Base-by-base conservation (phyloP, 495 filamentous ascomycete species). In the Penicillium argentinense region DNA sequence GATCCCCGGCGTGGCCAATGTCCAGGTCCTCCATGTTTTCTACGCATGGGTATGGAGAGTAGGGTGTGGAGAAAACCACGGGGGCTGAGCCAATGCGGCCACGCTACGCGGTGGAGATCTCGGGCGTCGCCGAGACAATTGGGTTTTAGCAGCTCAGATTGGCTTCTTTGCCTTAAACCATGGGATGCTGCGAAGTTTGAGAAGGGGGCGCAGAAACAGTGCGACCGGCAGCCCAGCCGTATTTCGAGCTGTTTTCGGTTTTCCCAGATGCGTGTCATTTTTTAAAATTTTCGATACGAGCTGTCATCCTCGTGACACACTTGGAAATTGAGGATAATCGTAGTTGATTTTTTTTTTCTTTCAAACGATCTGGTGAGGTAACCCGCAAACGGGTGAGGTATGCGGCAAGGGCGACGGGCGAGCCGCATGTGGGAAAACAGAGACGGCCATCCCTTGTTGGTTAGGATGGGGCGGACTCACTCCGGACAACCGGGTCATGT, bases 361-460 rank as follows among this genome's bases (percentile, higher is more conserved):
- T 17, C 16, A 2, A 23, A 4, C 11, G 19, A 12, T n/a, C 3
- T 24, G 0, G 13, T 39, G 36, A 24, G 18, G 36, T 18, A 26
- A 39, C 21, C 37, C 37, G 37, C 37, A 39, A 39, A 39, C 37
- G 37, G 37, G 37, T 18, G 19, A 39, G 14, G 37, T 16, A 39
- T 39, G 37, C 25, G 42, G 8, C 38, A 22, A 19, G 33, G 41
- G 9, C 37, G 47, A 55, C 51, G 36, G 47, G 52, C 52, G 34
- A 45, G 28, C 52, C 56, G 56, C 44, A 46, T 59, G 29, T 34
- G 41, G 47, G 8, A 39, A 41, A 32, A 23, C 6, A 13, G 9
- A 37, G 19, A 27, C 27, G 25, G 34, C 2, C 28, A 47, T 28
- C 42, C 46, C 46, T 38, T 41, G 39, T 40, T 45, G 27, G 17